phyloP scores from a whole-genome alignment of 306 rosid genomes.

The Cajanus cajan region DNA sequence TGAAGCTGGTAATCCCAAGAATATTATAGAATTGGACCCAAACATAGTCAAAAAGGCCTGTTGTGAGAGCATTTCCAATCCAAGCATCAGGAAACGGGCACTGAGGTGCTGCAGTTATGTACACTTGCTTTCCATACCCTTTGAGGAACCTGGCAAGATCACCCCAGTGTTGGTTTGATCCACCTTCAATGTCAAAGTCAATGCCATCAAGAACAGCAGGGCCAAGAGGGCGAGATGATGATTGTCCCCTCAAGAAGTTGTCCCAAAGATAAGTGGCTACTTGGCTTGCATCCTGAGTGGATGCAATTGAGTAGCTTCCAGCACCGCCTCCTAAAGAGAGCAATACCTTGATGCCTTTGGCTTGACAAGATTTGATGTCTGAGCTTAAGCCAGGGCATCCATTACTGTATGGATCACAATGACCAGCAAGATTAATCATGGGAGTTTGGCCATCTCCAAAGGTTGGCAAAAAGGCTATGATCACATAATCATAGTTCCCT shows the following conservation, averaged over 20 bases:
- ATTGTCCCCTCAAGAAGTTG: conserved; percentile 48
- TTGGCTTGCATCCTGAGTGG: conserved; percentile 31
- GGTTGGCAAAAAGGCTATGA: conserved; percentile 43
- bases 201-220: conserved; percentile 41
- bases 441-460: conserved; percentile 38
- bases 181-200: conserved; percentile 37
- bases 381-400: background rate
- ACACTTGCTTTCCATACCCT: conserved; percentile 10
- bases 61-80: conserved; percentile 36
- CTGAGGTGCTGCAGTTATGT: conserved; percentile 46
- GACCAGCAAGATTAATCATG: background rate
- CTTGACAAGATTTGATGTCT: background rate
- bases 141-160: conserved; percentile 29
- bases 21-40: conserved; percentile 43
- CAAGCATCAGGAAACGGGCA: conserved; percentile 47
- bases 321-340: conserved; percentile 1
- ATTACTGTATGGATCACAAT: background rate
- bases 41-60: conserved; percentile 31
- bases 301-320: conserved; percentile 11
- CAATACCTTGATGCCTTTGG: conserved; percentile 2
- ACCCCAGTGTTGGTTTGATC: conserved; percentile 28
- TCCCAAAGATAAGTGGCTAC: conserved; percentile 45
- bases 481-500: conserved; percentile 38
- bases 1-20: conserved; percentile 46
- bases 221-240: conserved; percentile 44